Evolutionary conservation across 306 rosid genomes (phyloP), one percentile per base, ranked within the genome.

Genomic region (Vigna mungo): DNA sequence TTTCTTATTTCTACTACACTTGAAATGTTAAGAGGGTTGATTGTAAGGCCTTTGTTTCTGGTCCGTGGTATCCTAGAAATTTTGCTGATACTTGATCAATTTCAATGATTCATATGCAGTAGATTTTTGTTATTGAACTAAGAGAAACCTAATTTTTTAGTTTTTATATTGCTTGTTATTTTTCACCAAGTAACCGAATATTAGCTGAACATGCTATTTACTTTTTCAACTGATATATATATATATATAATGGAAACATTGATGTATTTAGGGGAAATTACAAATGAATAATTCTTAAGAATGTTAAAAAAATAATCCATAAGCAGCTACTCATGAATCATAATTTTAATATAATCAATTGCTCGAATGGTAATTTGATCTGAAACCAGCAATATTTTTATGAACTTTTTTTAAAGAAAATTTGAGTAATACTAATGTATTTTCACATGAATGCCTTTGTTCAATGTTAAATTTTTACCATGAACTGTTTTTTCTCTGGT

Each of bases 401-500:
- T 0, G 15, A 60, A 34, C 11, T 12, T 12, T 5, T 5, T 16
- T 32, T 48, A 48, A 7, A 30, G 37, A 32, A 32, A 17, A 46
- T 11, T 30, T 27, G 48, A 58, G 18, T 59, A 25, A 17, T 48
- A 71, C 17, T 49, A 3, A 41, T 18, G 70, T 16, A 17, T 54
- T 51, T 36, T 43, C 27, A 16, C 11, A 23, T 63, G 15, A 32
- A 69, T 64, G 56, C 53, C 34, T 71, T 39, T n/a, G 36, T 16
- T 16, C 3, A 61, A 44, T 68, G 47, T 46, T 72, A 51, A 75
- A 52, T 69, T 74, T 72, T 71, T 48, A 43, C 21, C 71, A 67
- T 74, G 53, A 64, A 51, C 47, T 82, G 34, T 61, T 59, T 72
- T 72, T 43, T 23, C 41, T 54, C 74, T 51, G 69, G 44, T 66